A percentile compares a stretch with the other conserved stretches of the same genome.
Evolutionary conservation across 495 filamentous ascomycete genomes (phyloP).

Genomic region (Durotheca rogersii): DNA sequence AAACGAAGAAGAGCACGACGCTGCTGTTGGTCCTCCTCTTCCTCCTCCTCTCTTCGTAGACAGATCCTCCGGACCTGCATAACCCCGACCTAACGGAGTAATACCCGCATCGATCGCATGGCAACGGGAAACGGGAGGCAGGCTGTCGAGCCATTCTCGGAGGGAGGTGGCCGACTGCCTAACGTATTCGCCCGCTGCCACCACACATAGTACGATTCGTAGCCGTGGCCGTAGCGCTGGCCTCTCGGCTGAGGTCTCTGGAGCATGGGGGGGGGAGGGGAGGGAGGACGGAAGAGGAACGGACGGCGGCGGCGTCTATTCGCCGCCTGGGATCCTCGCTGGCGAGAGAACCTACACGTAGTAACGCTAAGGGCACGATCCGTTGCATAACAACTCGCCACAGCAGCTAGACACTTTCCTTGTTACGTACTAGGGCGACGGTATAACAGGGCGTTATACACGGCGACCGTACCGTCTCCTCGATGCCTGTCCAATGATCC

Average conservation of each 20-base stretch:
- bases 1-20: conserved; percentile 22
- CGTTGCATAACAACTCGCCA: conserved; percentile 25
- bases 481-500: conserved; percentile 1
- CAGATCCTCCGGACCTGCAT: conserved; percentile 24
- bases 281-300: too few relatives aligned
- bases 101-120: conserved; percentile 29
- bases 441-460: conserved; percentile 9
- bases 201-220: conserved; percentile 25
- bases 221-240: conserved; percentile 5
- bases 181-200: conserved; percentile 13
- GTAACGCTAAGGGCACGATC: conserved; percentile 20
- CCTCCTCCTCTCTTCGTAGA: conserved; percentile 16
- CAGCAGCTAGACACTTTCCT: conserved; percentile 19
- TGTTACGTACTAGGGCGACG: conserved; percentile 5
- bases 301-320: conserved; percentile 20
- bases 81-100: conserved; percentile 22
- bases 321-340: conserved; percentile 18
- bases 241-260: conserved; percentile 28
- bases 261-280: conserved; percentile 16
- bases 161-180: conserved; percentile 15
- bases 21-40: too few relatives aligned
- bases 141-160: conserved; percentile 9
- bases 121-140: conserved; percentile 15
- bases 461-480: neutral
- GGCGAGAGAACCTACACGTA: conserved; percentile 16